A percentile compares a stretch with the other conserved stretches of the same genome.
phyloP scores from a whole-genome alignment of 202 grass and related monocot genomes.

The Setaria viridis region DNA sequence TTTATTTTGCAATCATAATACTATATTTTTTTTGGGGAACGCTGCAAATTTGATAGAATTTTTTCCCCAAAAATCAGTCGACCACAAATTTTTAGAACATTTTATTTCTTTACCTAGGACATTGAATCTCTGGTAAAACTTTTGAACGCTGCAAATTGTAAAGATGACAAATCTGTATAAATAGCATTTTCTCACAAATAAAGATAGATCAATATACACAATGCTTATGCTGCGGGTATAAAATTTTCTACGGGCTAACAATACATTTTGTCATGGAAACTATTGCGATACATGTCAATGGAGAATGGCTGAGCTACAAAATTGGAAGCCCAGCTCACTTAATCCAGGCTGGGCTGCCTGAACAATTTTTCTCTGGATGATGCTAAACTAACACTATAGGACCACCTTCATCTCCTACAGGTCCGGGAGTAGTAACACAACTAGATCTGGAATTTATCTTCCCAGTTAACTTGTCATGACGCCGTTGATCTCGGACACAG shows the following conservation, averaged over 20 bases:
- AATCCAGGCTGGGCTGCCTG: neutral
- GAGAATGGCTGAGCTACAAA: constrained; percentile 23
- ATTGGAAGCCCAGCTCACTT: constrained; percentile 24
- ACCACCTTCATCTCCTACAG: constrained; percentile 25
- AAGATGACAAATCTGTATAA: no score
- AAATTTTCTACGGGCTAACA: neutral
- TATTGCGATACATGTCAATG: neutral
- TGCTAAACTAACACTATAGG: constrained; percentile 15
- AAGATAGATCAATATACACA: neutral
- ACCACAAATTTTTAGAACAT: neutral
- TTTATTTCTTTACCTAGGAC: neutral
- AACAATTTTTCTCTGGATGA: neutral
- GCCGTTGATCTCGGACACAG: neutral
- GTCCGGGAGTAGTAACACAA: neutral
- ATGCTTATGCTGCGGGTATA: neutral
- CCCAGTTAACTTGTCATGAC: constrained; percentile 26
- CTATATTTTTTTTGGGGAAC: neutral
- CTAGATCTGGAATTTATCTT: constrained; percentile 16
- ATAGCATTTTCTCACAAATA: neutral
- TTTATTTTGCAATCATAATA: neutral
- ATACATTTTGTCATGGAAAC: neutral
- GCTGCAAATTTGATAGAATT: neutral
- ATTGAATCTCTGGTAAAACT: neutral
- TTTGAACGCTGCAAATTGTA: no score
- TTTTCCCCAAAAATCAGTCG: neutral